These are phyloP conservation scores for Ciborinia camelliae DNA, from an alignment of 2,329 filamentous ascomycete genomes.

Conservation along the genomic window DNA sequence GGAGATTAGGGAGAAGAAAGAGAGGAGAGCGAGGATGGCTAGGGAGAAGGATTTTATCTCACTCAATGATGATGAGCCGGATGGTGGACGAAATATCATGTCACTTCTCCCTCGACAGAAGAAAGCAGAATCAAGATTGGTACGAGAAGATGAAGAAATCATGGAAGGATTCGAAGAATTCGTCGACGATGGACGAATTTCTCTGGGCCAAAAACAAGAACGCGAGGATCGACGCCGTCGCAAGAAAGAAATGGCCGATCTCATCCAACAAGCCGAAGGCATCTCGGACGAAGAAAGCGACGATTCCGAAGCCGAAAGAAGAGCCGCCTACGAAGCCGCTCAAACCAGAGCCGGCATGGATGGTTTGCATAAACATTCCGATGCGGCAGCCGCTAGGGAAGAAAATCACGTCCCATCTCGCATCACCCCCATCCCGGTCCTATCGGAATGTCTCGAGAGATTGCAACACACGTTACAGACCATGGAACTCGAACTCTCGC, in stretches of 20 bases:
- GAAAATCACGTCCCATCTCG: slow-evolving; percentile 45
- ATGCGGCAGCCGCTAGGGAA: slow-evolving; percentile 38
- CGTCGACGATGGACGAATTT: slow-evolving; percentile 77
- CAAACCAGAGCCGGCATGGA: slow-evolving; percentile 88
- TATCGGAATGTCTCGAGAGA: slow-evolving; percentile 63
- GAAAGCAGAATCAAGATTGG: slow-evolving; percentile 69
- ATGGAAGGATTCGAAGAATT: slow-evolving; percentile 92
- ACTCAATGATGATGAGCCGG: slow-evolving; percentile 56
- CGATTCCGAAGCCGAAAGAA: slow-evolving; percentile 68
- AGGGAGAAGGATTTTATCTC: slow-evolving; percentile 67
- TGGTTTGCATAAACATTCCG: slow-evolving; percentile 52
- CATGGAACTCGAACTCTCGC: slow-evolving; percentile 61
- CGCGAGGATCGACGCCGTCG: slow-evolving; percentile 63
- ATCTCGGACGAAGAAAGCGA: slow-evolving; percentile 58
- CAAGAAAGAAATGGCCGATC: slow-evolving; percentile 73
- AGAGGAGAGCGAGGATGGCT: slow-evolving; percentile 77
- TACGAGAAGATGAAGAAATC: slow-evolving; percentile 85
- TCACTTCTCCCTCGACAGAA: slow-evolving; percentile 52
- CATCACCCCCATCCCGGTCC: slow-evolving; percentile 72
- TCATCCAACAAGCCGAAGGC: slow-evolving; percentile 74
- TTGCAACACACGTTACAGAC: slow-evolving; percentile 58
- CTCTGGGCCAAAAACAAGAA: slow-evolving; percentile 75
- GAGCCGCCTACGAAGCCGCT: slow-evolving; percentile 80
- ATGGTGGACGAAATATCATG: slow-evolving; percentile 32
- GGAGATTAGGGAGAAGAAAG: slow-evolving; percentile 89